Conservation (phyloP, 495 filamentous ascomycete genomes). For the Penicillium cinerascens region DNA sequence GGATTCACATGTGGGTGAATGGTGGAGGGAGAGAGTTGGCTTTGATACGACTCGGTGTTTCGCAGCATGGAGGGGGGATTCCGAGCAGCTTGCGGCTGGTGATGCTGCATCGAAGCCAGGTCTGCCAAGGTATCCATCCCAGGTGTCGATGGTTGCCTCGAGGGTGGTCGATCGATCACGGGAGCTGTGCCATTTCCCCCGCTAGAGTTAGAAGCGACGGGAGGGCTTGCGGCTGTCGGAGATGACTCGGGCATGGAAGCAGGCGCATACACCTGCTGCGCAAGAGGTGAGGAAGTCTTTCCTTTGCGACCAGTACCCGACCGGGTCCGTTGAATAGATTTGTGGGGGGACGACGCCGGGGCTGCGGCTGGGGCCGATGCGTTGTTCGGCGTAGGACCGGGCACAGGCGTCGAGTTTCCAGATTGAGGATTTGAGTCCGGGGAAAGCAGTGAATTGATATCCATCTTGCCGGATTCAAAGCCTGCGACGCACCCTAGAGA, state of each 20-base stretch:
- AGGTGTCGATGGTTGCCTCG: conserved; percentile 52
- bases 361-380: conserved; percentile 27
- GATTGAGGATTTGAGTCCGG: conserved; percentile 57
- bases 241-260: conserved; percentile 32
- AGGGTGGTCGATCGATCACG: conserved; percentile 28
- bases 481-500: conserved; percentile 8
- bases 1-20: conserved; percentile 47
- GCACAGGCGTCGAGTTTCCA: conserved; percentile 41
- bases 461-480: conserved; percentile 47
- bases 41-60: conserved; percentile 45
- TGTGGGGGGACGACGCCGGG: conserved; percentile 31
- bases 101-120: conserved; percentile 63
- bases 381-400: conserved; percentile 30
- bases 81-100: conserved; percentile 8
- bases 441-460: conserved; percentile 70
- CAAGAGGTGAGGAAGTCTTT: conserved; percentile 43
- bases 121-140: conserved; percentile 66
- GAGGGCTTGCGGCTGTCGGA: conserved; percentile 24
- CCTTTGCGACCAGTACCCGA: conserved; percentile 30
- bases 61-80: conserved; percentile 42
- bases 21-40: conserved; percentile 47
- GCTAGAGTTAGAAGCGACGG: conserved; percentile 26
- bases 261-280: conserved; percentile 40
- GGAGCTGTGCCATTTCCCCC: conserved; percentile 34
- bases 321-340: conserved; percentile 34